Percentiles rank a stretch among this genome's conserved stretches.
Evolutionary conservation across 2,329 filamentous ascomycete genomes (phyloP).

Genomic region (Ceratocystis albifundus): DNA sequence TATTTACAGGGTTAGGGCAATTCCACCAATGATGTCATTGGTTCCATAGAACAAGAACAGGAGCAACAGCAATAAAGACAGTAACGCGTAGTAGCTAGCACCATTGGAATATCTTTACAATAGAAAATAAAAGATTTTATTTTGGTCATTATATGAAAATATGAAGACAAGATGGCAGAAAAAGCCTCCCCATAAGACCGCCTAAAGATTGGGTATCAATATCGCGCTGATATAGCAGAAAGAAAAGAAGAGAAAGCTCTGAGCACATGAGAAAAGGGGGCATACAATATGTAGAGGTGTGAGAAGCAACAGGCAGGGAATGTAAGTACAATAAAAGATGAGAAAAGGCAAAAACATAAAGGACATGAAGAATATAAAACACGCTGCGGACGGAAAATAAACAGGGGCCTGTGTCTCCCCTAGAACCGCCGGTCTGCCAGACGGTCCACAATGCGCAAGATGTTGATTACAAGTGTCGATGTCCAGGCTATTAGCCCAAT

Average conservation of each 20-base stretch:
- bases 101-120: not conserved
- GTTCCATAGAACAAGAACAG: too few relatives aligned
- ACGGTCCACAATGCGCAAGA: slow-evolving; percentile 56
- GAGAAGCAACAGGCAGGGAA: not conserved
- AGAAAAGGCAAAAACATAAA: not conserved
- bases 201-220: slow-evolving; percentile 4
- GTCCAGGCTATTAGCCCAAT: slow-evolving; percentile 82
- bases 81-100: too few relatives aligned
- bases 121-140: not conserved
- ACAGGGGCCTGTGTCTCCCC: not conserved
- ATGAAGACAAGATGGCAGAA: not conserved
- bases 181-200: not conserved
- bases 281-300: not conserved
- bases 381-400: not conserved
- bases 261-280: not conserved
- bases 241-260: not conserved
- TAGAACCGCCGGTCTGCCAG: slow-evolving; percentile 36
- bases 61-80: too few relatives aligned
- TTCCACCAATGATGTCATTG: too few relatives aligned
- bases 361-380: not conserved
- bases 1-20: too few relatives aligned
- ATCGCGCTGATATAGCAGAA: not conserved
- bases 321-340: not conserved
- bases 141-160: not conserved
- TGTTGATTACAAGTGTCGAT: slow-evolving; percentile 76